These are phyloP conservation scores for Yamadazyma epiphylla DNA, from an alignment of 1,139 yeast species.

Conservation along the genomic window DNA sequence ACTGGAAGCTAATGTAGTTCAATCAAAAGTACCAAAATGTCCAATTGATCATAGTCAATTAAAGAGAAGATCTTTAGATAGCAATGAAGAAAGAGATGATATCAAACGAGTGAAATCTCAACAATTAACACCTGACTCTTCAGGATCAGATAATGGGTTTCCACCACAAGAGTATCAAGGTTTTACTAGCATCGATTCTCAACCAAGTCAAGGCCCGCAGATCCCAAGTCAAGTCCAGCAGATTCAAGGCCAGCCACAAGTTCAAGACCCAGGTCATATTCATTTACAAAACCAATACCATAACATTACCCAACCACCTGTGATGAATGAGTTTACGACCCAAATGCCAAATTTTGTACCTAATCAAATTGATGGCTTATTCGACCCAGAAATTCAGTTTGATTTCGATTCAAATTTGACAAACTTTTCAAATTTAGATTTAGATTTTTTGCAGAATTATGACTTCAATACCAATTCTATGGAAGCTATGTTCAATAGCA, in stretches of 20 bases:
- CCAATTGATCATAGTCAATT: constrained; percentile 28
- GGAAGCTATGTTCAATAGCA: not conserved
- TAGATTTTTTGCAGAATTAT: constrained; percentile 32
- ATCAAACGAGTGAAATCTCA: not conserved
- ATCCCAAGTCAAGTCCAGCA: no score
- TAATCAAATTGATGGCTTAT: no score
- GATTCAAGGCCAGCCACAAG: no score
- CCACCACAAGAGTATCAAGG: constrained; percentile 1
- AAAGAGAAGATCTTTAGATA: not conserved
- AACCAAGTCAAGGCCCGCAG: no score
- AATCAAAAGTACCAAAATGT: constrained; percentile 20
- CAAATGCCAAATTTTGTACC: no score
- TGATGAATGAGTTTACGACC: no score
- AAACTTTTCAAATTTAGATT: constrained; percentile 21
- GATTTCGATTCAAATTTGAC: constrained; percentile 6
- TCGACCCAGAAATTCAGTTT: constrained; percentile 1
- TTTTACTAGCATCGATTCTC: constrained; percentile 1
- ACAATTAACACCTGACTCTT: not conserved
- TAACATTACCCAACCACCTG: not conserved
- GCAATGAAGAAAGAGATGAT: not conserved
- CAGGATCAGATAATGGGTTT: constrained; percentile 1
- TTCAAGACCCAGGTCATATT: no score
- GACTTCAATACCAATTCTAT: not conserved
- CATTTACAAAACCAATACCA: not conserved
- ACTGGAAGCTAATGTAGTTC: constrained; percentile 14